These are phyloP conservation scores for Anethum foeniculum DNA, from an alignment of 140 eudicot genomes.

Conservation along the genomic window DNA sequence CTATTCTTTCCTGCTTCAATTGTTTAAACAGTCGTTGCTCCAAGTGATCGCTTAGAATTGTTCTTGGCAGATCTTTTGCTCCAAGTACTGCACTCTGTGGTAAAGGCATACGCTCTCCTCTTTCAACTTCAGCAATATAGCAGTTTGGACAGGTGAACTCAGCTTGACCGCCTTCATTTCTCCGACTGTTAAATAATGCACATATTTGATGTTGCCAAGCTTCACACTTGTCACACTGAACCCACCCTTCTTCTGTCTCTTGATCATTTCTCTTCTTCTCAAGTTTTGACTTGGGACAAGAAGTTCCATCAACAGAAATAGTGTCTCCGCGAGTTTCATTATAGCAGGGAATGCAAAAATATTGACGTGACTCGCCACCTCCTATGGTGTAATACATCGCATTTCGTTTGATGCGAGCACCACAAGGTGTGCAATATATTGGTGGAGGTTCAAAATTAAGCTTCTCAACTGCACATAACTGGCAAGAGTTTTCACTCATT, in stretches of 20 bases:
- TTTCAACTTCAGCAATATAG: conserved; percentile 71
- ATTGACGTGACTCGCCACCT: conserved; percentile 79
- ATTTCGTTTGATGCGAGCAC: conserved; percentile 88
- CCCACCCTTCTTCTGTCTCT: conserved; percentile 99
- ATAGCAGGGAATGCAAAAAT: conserved; percentile 72
- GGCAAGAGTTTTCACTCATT: conserved; percentile 94
- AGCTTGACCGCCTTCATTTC: conserved; percentile 97
- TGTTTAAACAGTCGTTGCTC: conserved; percentile 56
- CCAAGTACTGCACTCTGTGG: conserved; percentile 98
- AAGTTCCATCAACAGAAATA: conserved; percentile 58
- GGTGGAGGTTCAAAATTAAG: conserved; percentile 98
- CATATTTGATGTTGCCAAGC: conserved; percentile 99
- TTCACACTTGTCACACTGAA: conserved; percentile 92
- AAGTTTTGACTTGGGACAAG: conserved; percentile 58
- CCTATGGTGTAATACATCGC: conserved; percentile 80
- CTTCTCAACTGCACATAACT: conserved; percentile 94
- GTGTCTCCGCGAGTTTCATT: conserved; percentile 86
- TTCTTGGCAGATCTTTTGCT: conserved; percentile 89
- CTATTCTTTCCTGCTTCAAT: conserved; percentile 65
- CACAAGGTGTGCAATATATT: conserved; percentile 77
- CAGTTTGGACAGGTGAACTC: conserved; percentile 96
- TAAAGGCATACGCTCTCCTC: conserved; percentile 72
- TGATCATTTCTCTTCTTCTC: conserved; percentile 94
- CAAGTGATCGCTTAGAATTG: conserved; percentile 86
- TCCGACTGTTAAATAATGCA: conserved; percentile 85